phyloP scores from a whole-genome alignment of 306 rosid species.

The Ochetophila trinervis region DNA sequence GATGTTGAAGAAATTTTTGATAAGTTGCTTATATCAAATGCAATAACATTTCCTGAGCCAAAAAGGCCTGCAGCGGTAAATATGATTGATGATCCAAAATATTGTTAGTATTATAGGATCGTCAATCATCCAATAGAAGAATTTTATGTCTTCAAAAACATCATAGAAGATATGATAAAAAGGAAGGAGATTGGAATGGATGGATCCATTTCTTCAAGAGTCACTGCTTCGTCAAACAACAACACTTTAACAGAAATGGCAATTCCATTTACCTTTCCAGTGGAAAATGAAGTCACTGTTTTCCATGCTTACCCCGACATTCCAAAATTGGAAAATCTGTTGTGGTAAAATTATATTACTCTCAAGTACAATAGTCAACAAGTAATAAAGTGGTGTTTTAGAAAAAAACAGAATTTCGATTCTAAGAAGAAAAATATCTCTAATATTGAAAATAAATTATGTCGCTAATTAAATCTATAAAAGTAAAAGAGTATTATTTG shows the following conservation, averaged over 20 bases:
- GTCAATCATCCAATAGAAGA: neutral
- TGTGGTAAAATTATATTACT: no score
- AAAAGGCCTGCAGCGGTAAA: neutral
- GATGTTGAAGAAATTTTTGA: neutral
- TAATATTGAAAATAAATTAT: no score
- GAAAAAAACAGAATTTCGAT: no score
- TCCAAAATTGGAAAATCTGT: neutral
- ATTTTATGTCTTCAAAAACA: neutral
- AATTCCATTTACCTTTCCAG: neutral
- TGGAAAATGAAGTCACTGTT: neutral
- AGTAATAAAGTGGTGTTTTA: no score
- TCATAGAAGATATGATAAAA: neutral
- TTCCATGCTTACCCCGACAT: neutral
- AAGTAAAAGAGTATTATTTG: no score
- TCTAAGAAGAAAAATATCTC: no score
- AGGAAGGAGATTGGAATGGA: neutral
- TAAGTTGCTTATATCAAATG: no score
- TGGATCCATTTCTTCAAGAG: no score
- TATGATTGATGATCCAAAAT: neutral
- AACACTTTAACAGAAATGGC: neutral
- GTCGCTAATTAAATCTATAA: no score
- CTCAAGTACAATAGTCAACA: no score
- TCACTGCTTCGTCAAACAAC: neutral
- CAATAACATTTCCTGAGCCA: neutral
- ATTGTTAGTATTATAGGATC: neutral